Evolutionary conservation across 441 rosid species (phyloP).

Genomic region (Rhodomyrtus psidioides): DNA sequence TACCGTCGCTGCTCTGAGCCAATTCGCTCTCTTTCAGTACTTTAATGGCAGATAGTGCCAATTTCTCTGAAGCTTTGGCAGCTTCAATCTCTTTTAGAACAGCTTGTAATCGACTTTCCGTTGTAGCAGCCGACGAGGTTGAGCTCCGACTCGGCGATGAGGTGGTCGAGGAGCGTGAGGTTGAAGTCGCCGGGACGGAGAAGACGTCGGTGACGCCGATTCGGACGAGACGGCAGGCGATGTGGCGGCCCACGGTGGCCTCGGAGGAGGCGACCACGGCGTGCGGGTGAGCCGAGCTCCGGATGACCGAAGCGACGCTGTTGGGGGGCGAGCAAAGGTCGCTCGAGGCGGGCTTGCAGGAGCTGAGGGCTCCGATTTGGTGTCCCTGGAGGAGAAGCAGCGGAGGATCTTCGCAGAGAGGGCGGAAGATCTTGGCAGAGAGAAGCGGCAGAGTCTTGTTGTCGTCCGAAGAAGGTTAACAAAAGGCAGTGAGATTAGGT

Average conservation of each 20-base stretch:
- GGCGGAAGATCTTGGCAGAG: too few species aligned
- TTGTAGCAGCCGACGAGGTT: constrained; percentile 18
- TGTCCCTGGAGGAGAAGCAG: constrained; percentile 30
- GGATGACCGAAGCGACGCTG: background rate
- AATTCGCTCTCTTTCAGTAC: constrained; percentile 80
- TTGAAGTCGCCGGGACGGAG: constrained; percentile 27
- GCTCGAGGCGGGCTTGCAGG: constrained; percentile 26
- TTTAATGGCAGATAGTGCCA: constrained; percentile 77
- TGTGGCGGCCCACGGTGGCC: background rate
- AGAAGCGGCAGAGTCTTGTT: too few species aligned
- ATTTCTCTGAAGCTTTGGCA: constrained; percentile 72
- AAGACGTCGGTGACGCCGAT: background rate
- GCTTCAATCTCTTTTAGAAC: constrained; percentile 88
- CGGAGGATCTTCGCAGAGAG: background rate
- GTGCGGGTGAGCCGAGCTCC: background rate
- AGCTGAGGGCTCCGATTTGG: constrained; percentile 29
- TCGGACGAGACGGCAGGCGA: background rate
- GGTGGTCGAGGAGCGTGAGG: constrained; percentile 15
- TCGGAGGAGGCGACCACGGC: background rate
- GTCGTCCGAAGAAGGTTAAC: too few species aligned
- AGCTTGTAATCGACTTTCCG: constrained; percentile 70
- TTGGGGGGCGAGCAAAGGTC: constrained; percentile 33
- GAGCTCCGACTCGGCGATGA: background rate
- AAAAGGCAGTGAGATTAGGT: too few species aligned
- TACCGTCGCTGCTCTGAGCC: constrained; percentile 23